Evolutionary conservation across 164 flowering plant genomes (phyloP), one percentile per base, ranked within the genome.

Genomic region (Vitis rupestris): DNA sequence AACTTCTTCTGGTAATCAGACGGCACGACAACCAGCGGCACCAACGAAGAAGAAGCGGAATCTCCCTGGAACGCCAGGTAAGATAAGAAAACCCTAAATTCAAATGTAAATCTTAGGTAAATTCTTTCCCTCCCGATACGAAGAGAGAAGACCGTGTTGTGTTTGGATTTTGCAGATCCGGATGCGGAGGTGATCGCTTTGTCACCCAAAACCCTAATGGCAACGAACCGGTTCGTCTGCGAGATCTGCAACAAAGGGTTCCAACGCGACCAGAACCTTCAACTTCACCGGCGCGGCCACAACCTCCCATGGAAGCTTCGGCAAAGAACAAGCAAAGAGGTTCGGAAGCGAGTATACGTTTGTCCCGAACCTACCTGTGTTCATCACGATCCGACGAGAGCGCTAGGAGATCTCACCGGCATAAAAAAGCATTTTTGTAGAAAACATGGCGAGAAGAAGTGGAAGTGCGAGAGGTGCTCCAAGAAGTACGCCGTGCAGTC

Each of bases 381-480:
- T 14, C 97, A 92, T 67, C 92, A 92, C 75, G 80, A 83, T 68
- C 94, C 94, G 6, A 63, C 90, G 1, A 71, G 97, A 55, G 97
- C 97, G 3, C 84, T 92, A 6, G 97, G 97, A 16, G 97, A 91
- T 54, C 83, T 91, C 23, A 89, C 97, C 5, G 97, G 97, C 2
- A 92, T 92, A 23, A 92, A 92, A 78, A 92, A 92, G 74, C 97
- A 92, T 69, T 92, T 83, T 69, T 84, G 87, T 65, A 56, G 98
- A 59, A 93, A 93, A 69, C 98, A 93, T 64, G 97, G 98, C 16
- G 98, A 91, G 88, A 93, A 93, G 92, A 91, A 89, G 74, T 90
- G 82, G 83, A 90, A 93, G 82, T 93, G 98, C 77, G 94, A 93
- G 64, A 78, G 88, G 70, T 93, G 97, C 79, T 80, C 92, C 9